Conservation (phyloP, 306 rosid species). For the Mimosa pudica region DNA sequence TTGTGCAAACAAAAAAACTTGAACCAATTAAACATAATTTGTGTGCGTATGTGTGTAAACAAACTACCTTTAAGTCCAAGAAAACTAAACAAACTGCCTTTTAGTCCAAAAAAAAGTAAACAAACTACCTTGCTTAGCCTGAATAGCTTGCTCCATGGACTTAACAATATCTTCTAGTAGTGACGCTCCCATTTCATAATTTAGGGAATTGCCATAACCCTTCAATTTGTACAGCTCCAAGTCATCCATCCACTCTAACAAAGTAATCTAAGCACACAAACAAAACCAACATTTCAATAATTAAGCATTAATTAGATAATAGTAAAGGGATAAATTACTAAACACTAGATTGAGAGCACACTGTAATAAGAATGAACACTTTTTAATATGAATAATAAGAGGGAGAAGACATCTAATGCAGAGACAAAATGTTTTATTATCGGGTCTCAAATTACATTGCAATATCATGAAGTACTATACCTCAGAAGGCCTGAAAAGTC, state of each 20-base stretch:
- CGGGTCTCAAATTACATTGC: slow-evolving; percentile 13
- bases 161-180: slow-evolving; percentile 72
- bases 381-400: neutral
- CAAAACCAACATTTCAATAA: slow-evolving; percentile 22
- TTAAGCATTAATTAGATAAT: neutral
- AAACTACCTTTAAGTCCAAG: slow-evolving; percentile 49
- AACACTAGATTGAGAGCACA: neutral
- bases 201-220: slow-evolving; percentile 86
- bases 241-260: slow-evolving; percentile 94
- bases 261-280: slow-evolving; percentile 48
- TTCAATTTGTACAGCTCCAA: slow-evolving; percentile 73
- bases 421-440: neutral
- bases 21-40: neutral
- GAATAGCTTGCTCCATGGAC: slow-evolving; percentile 79
- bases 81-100: no score
- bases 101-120: no score
- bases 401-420: neutral
- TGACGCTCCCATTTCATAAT: slow-evolving; percentile 80
- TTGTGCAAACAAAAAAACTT: neutral
- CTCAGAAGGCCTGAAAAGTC: slow-evolving; percentile 73
- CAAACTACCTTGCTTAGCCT: slow-evolving; percentile 66
- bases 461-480: slow-evolving; percentile 40
- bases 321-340: neutral
- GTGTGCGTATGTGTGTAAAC: no score
- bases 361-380: neutral